A percentile compares a stretch with the other conserved stretches of the same genome.
Conservation (phyloP, 805 yeast species). For the Hanseniaspora pseudoguilliermondii region DNA sequence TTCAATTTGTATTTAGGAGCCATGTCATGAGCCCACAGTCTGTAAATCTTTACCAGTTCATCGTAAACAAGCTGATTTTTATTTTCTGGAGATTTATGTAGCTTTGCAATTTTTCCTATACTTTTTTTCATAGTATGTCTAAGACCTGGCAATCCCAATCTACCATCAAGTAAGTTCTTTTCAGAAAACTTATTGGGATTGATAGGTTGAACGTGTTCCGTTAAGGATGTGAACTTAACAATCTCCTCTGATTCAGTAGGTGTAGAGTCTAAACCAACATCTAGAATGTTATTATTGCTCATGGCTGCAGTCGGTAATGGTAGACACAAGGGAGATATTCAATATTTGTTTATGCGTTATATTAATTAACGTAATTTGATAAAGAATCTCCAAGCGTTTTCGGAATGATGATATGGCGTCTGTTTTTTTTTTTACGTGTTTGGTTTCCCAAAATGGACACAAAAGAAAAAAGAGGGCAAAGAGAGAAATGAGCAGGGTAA, state of each 20-base stretch:
- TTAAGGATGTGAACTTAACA: not conserved
- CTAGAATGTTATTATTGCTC: slow-evolving; percentile 10
- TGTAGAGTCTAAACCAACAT: not conserved
- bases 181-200: slow-evolving; percentile 8
- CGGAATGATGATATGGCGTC: not conserved
- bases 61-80: not conserved
- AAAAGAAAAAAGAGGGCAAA: not conserved
- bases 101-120: not conserved
- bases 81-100: not conserved
- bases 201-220: not conserved
- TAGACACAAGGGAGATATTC: no score
- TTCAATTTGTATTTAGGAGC: slow-evolving; percentile 70
- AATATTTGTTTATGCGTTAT: no score
- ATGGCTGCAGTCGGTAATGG: not conserved
- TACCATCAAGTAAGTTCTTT: slow-evolving; percentile 18
- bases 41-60: slow-evolving; percentile 42
- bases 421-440: not conserved
- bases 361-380: no score
- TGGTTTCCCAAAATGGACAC: slow-evolving; percentile 1
- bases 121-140: slow-evolving; percentile 36
- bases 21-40: slow-evolving; percentile 62
- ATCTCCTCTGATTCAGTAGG: not conserved
- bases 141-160: slow-evolving; percentile 29
- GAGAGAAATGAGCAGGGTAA: not conserved
- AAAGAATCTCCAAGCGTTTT: no score